Conservation (phyloP, 2,329 filamentous ascomycete genomes). For the Penicillium decumbens region DNA sequence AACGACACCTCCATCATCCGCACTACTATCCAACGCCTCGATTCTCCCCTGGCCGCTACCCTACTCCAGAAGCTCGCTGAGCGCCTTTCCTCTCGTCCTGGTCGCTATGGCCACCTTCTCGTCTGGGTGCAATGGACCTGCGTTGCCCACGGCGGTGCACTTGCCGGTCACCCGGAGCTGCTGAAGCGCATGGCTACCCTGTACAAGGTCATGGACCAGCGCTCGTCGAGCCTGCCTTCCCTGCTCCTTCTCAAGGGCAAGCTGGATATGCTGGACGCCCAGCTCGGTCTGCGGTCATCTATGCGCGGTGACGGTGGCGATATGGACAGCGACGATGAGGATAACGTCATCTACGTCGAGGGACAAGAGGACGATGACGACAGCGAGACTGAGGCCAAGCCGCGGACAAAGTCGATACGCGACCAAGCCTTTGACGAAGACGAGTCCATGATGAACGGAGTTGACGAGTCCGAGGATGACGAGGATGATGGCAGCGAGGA, state of each 20-base stretch:
- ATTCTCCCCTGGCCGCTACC: slow-evolving; percentile 72
- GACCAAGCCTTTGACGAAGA: slow-evolving; percentile 41
- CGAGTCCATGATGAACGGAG: slow-evolving; percentile 40
- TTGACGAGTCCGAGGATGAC: slow-evolving; percentile 43
- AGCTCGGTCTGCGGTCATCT: slow-evolving; percentile 72
- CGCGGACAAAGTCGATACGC: slow-evolving; percentile 36
- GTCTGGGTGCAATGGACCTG: slow-evolving; percentile 95
- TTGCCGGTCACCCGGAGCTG: slow-evolving; percentile 80
- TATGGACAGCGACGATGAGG: slow-evolving; percentile 56
- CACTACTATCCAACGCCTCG: slow-evolving; percentile 83
- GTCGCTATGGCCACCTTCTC: slow-evolving; percentile 83
- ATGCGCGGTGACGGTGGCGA: slow-evolving; percentile 52
- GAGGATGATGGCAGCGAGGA: slow-evolving; percentile 58
- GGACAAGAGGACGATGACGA: slow-evolving; percentile 62
- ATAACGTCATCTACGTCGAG: slow-evolving; percentile 81
- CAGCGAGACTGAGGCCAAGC: slow-evolving; percentile 34
- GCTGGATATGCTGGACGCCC: slow-evolving; percentile 86
- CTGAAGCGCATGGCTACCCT: slow-evolving; percentile 72
- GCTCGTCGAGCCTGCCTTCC: slow-evolving; percentile 74
- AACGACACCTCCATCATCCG: slow-evolving; percentile 72
- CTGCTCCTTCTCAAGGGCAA: slow-evolving; percentile 89
- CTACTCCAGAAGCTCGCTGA: slow-evolving; percentile 82
- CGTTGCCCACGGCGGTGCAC: slow-evolving; percentile 82
- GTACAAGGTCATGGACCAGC: slow-evolving; percentile 81
- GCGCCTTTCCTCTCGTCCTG: slow-evolving; percentile 78